Conservation (phyloP, 441 rosid genomes). For the Sinapis alba region DNA sequence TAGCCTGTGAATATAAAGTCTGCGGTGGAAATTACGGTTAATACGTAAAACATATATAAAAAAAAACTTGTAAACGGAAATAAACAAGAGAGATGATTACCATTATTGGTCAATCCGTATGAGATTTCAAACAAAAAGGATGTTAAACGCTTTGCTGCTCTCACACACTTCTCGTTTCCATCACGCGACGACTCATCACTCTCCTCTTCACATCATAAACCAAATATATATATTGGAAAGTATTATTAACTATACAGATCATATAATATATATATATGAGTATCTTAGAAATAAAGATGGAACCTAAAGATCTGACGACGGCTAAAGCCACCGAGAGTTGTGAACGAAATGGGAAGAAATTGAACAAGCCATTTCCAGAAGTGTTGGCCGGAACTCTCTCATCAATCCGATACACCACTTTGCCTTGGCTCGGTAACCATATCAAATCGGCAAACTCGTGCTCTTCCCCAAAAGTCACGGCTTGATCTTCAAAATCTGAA, state of each 20-base stretch:
- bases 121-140: neutral
- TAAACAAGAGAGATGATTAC: conserved; percentile 1
- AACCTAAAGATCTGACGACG: conserved; percentile 47
- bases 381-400: conserved; percentile 50
- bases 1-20: conserved; percentile 46
- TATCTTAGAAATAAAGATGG: neutral
- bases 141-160: neutral
- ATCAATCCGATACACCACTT: conserved; percentile 59
- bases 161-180: neutral
- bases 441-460: conserved; percentile 73
- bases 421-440: conserved; percentile 75
- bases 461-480: conserved; percentile 48
- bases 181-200: neutral
- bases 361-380: conserved; percentile 54
- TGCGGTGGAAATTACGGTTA: neutral
- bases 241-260: neutral
- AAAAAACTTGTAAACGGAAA: neutral
- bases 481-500: conserved; percentile 49
- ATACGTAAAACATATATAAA: no score
- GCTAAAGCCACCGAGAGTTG: conserved; percentile 42
- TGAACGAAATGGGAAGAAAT: conserved; percentile 59
- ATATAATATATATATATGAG: neutral
- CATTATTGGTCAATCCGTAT: conserved; percentile 14
- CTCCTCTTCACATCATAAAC: conserved; percentile 22
- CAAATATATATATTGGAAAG: neutral